Conservation (phyloP, 176 grass and related monocot species). For the Puccinellia tenuiflora region DNA sequence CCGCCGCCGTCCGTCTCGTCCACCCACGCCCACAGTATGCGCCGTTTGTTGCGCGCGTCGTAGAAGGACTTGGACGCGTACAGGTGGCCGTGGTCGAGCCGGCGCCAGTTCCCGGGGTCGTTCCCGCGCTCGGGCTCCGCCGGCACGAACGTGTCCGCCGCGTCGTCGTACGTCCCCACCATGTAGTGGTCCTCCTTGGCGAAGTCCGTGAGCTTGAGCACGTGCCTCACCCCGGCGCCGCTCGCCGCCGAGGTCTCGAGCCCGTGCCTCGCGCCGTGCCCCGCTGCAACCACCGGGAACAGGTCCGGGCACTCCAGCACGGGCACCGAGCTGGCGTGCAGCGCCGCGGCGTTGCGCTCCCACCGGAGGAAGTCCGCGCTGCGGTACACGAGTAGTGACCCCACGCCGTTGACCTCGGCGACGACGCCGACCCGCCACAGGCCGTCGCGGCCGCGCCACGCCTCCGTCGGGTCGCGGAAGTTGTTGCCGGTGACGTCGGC, state of each 20-base stretch:
- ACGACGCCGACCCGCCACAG: slow-evolving; percentile 52
- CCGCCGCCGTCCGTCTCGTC: slow-evolving; percentile 67
- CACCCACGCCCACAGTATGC: slow-evolving; percentile 65
- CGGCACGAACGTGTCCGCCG: slow-evolving; percentile 42
- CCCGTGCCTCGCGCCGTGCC: neutral
- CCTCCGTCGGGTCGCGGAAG: slow-evolving; percentile 66
- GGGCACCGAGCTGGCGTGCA: slow-evolving; percentile 29
- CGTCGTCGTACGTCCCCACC: slow-evolving; percentile 60
- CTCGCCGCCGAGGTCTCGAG: slow-evolving; percentile 30
- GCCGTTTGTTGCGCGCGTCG: slow-evolving; percentile 39
- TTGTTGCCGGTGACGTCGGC: slow-evolving; percentile 27
- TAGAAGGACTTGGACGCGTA: slow-evolving; percentile 95
- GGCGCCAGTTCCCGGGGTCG: slow-evolving; percentile 39
- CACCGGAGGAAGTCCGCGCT: slow-evolving; percentile 57
- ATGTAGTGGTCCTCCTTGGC: slow-evolving; percentile 67
- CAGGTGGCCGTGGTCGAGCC: slow-evolving; percentile 60
- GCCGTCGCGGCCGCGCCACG: slow-evolving; percentile 60
- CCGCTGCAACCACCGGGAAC: slow-evolving; percentile 50
- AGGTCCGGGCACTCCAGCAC: slow-evolving; percentile 85
- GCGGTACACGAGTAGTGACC: slow-evolving; percentile 34
- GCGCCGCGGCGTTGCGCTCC: slow-evolving; percentile 31
- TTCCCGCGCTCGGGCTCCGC: slow-evolving; percentile 38
- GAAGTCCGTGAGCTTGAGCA: slow-evolving; percentile 57
- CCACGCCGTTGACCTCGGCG: slow-evolving; percentile 34
- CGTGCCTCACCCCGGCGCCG: slow-evolving; percentile 30